phyloP scores from a whole-genome alignment of 2,329 filamentous ascomycete species.

The Colletotrichum sp. region DNA sequence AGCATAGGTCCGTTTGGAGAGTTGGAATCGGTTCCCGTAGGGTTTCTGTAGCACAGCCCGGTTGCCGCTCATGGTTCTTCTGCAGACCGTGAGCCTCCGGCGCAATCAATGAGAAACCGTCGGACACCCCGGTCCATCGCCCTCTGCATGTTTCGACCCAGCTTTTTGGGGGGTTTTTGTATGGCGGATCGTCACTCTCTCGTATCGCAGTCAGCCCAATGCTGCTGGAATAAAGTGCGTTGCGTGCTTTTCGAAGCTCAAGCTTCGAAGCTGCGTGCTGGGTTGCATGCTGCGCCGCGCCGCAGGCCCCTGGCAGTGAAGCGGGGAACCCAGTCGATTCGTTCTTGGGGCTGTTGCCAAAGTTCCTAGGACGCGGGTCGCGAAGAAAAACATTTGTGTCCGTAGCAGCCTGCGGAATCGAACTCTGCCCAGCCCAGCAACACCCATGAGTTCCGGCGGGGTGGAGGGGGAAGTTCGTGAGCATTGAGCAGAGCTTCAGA shows the following conservation, averaged over 20 bases:
- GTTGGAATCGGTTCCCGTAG: not conserved
- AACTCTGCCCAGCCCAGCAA: not conserved
- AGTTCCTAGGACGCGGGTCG: not conserved
- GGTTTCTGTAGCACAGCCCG: not conserved
- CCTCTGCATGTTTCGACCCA: constrained; percentile 1
- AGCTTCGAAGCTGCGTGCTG: not conserved
- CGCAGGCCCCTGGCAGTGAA: not conserved
- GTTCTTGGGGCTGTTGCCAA: not conserved
- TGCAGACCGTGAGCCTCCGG: not conserved
- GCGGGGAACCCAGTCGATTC: constrained; percentile 12
- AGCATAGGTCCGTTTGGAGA: not conserved
- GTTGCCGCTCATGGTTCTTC: not conserved
- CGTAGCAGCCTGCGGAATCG: not conserved
- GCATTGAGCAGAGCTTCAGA: not conserved
- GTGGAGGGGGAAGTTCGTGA: not conserved
- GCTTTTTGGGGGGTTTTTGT: not conserved
- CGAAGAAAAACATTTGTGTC: not conserved
- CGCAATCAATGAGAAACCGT: not conserved
- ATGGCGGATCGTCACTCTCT: not conserved
- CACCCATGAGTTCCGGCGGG: not conserved
- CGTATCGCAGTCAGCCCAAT: not conserved
- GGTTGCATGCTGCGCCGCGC: not conserved
- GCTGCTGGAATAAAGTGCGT: not conserved
- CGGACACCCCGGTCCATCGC: not conserved
- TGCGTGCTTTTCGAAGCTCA: not conserved